Percentiles rank a stretch among this genome's conserved stretches.
These are phyloP conservation scores for Paraconiothyrium sp. DNA, from an alignment of 2,329 filamentous ascomycete species.

Conservation along the genomic window DNA sequence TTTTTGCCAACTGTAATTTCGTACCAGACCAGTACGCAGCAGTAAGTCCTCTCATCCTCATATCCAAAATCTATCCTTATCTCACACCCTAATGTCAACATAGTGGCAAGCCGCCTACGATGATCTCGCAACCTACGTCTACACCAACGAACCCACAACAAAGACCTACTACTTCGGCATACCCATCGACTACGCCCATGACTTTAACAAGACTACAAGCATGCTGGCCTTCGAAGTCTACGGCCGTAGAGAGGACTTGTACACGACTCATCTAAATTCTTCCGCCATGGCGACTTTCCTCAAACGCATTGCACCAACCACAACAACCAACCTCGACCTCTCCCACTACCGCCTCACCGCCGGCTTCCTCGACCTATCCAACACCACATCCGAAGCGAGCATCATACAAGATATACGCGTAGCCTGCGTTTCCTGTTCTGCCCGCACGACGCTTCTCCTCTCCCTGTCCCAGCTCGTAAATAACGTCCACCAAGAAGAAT, in stretches of 20 bases:
- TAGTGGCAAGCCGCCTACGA: constrained; percentile 56
- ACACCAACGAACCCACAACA: constrained; percentile 46
- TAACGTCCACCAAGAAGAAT: neutral
- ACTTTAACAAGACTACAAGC: constrained; percentile 40
- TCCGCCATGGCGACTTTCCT: constrained; percentile 45
- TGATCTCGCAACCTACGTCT: constrained; percentile 50
- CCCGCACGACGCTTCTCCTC: neutral
- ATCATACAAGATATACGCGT: constrained; percentile 24
- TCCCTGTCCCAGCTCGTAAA: neutral
- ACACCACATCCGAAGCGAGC: constrained; percentile 29
- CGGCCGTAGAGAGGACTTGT: constrained; percentile 41
- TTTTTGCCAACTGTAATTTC: constrained; percentile 50
- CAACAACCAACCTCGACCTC: constrained; percentile 48
- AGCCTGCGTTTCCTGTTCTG: neutral
- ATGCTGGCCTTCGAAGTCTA: constrained; percentile 53
- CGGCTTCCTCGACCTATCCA: constrained; percentile 43
- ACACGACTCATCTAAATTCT: constrained; percentile 44
- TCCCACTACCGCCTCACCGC: constrained; percentile 40
- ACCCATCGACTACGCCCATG: constrained; percentile 46
- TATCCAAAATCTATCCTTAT: neutral
- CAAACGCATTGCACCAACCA: constrained; percentile 30
- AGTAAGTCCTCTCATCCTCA: constrained; percentile 25
- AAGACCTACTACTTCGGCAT: constrained; percentile 57
- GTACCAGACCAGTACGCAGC: constrained; percentile 48
- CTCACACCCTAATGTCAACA: constrained; percentile 6